Evolutionary conservation across 176 grass and related monocot species (phyloP).

Genomic region (Echinochloa phyllopogon): DNA sequence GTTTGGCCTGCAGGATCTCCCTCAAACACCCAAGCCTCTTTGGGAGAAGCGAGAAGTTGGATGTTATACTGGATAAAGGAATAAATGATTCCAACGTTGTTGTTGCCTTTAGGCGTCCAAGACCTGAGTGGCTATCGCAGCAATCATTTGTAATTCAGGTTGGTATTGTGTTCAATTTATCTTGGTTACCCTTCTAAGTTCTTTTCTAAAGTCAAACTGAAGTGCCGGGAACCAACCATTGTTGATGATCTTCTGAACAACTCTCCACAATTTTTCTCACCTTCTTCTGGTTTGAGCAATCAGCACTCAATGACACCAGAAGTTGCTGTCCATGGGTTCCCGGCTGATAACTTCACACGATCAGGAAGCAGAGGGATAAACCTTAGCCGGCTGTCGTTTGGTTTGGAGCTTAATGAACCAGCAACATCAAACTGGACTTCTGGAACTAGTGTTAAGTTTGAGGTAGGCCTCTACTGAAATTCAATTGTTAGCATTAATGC

Average conservation of each 20-base stretch:
- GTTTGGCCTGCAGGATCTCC: constrained; percentile 58
- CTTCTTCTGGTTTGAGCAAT: constrained; percentile 49
- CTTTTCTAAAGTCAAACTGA: background rate
- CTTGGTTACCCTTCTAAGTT: background rate
- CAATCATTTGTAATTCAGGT: constrained; percentile 96
- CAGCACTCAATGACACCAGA: constrained; percentile 94
- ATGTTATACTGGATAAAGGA: constrained; percentile 87
- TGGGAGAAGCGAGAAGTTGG: constrained; percentile 88
- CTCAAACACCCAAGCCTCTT: constrained; percentile 88
- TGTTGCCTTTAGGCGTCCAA: constrained; percentile 76
- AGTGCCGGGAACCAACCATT: background rate
- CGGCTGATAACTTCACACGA: constrained; percentile 83
- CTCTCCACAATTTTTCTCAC: constrained; percentile 34
- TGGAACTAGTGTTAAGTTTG: constrained; percentile 87
- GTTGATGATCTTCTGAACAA: constrained; percentile 6
- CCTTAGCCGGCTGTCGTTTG: constrained; percentile 76
- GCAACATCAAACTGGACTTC: constrained; percentile 91
- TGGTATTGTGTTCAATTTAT: constrained; percentile 16
- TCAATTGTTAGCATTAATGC: background rate
- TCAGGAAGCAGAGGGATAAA: constrained; percentile 86
- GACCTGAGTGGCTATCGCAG: constrained; percentile 65
- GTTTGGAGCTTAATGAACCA: constrained; percentile 88
- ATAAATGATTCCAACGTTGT: constrained; percentile 84
- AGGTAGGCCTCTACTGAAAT: constrained; percentile 55
- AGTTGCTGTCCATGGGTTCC: constrained; percentile 87